Evolutionary conservation across 2,329 filamentous ascomycete species (phyloP).

Genomic region (Trichophyton benhamiae): DNA sequence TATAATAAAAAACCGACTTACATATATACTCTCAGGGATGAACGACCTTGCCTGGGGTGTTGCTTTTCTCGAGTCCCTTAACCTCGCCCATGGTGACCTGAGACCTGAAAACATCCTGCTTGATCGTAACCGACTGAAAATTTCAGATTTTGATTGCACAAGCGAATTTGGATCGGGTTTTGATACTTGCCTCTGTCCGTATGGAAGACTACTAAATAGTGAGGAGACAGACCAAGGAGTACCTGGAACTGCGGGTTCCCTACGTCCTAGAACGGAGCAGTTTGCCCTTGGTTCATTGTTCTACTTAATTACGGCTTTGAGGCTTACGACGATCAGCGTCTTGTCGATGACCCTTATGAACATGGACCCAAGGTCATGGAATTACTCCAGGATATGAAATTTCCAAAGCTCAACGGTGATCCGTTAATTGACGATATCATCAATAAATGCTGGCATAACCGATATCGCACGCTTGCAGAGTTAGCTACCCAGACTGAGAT

Average conservation of each 20-base stretch:
- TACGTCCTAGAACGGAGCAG: conserved; percentile 22
- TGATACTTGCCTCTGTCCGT: conserved; percentile 18
- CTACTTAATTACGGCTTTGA: conserved; percentile 24
- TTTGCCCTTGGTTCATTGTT: conserved; percentile 24
- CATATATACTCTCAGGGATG: conserved; percentile 13
- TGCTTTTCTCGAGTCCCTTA: conserved; percentile 23
- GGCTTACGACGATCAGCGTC: conserved; percentile 19
- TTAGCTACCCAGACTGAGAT: not conserved
- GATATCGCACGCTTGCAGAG: conserved; percentile 2
- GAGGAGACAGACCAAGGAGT: not conserved
- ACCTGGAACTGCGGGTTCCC: conserved; percentile 14
- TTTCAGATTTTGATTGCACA: conserved; percentile 22
- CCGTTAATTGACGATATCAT: conserved; percentile 17
- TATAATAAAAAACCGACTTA: too few relatives aligned
- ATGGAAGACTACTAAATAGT: conserved; percentile 19
- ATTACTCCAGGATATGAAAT: not conserved
- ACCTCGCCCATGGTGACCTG: conserved; percentile 23
- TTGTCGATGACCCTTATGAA: conserved; percentile 17
- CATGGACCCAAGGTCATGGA: conserved; percentile 13
- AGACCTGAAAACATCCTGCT: conserved; percentile 23
- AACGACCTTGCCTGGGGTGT: conserved; percentile 22
- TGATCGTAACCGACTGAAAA: conserved; percentile 20
- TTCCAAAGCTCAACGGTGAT: conserved; percentile 18
- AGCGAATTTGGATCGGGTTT: conserved; percentile 18
- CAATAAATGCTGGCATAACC: conserved; percentile 8